These are phyloP conservation scores for Apiotrichum gracile DNA, from an alignment of 1,284 basidiomycete genomes.

Conservation along the genomic window DNA sequence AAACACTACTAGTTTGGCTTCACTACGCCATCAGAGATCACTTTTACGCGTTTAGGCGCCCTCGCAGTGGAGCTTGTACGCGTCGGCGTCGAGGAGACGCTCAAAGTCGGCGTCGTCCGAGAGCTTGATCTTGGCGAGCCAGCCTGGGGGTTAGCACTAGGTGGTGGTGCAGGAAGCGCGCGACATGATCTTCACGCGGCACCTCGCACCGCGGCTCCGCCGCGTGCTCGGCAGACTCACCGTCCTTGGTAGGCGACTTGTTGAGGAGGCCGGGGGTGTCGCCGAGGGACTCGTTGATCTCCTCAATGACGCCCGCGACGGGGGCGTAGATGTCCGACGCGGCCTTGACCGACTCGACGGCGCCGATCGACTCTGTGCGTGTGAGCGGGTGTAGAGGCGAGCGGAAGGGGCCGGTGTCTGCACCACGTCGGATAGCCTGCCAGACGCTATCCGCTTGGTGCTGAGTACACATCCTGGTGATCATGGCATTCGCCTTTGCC, in stretches of 20 bases:
- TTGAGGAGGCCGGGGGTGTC: conserved; percentile 76
- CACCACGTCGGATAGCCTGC: too few relatives aligned
- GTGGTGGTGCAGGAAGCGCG: not conserved
- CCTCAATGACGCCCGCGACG: conserved; percentile 73
- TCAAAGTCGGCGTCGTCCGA: conserved; percentile 72
- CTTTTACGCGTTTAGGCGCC: conserved; percentile 15
- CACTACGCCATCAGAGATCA: not conserved
- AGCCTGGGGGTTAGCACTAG: conserved; percentile 8
- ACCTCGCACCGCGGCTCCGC: too few relatives aligned
- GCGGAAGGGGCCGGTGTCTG: not conserved
- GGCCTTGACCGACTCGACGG: conserved; percentile 97
- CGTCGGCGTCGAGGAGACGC: conserved; percentile 65
- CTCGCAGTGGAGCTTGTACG: conserved; percentile 71
- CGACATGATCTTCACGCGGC: too few relatives aligned
- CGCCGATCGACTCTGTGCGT: conserved; percentile 75
- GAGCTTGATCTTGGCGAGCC: conserved; percentile 70
- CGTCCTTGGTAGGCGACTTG: conserved; percentile 78
- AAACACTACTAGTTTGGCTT: not conserved
- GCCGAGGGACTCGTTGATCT: conserved; percentile 70
- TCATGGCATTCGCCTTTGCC: too few relatives aligned
- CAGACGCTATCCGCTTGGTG: too few relatives aligned
- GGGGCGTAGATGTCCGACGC: conserved; percentile 97
- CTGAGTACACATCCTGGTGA: too few relatives aligned
- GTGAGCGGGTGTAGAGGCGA: not conserved
- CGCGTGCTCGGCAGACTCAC: too few relatives aligned